Base-by-base conservation (phyloP, 202 grass and related monocot species). In the Elaeis oleifera region DNA sequence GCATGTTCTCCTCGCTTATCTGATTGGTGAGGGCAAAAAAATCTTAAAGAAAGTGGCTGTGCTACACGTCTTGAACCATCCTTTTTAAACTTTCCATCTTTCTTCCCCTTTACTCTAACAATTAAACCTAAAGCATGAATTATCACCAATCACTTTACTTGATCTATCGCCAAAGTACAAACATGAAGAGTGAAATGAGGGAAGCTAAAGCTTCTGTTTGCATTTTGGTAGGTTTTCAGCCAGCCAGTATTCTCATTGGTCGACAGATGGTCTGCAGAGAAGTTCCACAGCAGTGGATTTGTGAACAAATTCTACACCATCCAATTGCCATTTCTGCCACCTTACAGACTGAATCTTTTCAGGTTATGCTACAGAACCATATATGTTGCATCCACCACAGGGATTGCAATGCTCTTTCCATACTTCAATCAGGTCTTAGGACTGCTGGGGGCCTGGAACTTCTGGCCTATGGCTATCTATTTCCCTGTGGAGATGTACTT, bases 401-500 rank as follows among this genome's bases (percentile, higher is more conserved):
- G 31, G 7, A 55, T 85, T 54, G 80, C 84, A 18, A 54, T 94
- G 68, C 53, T 56, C 58, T 68, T 88, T 58, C 89, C 89, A 20
- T 92, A 84, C 78, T 92, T 92, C 84, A 92, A 92, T 59, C 70
- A 88, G 73, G 78, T 94, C 51, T 76, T 94, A 69, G 89, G 80
- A 0, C 60, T 88, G 54, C 65, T 94, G 13, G 89, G 89, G 19
- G 68, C 89, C 18, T 68, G 81, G 68, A 82, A 65, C 72, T 94
- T 94, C 76, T 94, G 84, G 89, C 89, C 89, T 6, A 56, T 94
- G n/a, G 84, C 78, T 56, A 82, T 88, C 57, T 94, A 94, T 81
- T 94, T 88, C 84, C 89, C 89, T 25, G 89, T 88, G 21, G 89
- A 94, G 80, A 85, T 94, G 84, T 88, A 94, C 78, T 80, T 88